Evolutionary conservation across 1,284 basidiomycete species (phyloP), one percentile per base, ranked within the genome.

Genomic region (Trichosporon sp.): DNA sequence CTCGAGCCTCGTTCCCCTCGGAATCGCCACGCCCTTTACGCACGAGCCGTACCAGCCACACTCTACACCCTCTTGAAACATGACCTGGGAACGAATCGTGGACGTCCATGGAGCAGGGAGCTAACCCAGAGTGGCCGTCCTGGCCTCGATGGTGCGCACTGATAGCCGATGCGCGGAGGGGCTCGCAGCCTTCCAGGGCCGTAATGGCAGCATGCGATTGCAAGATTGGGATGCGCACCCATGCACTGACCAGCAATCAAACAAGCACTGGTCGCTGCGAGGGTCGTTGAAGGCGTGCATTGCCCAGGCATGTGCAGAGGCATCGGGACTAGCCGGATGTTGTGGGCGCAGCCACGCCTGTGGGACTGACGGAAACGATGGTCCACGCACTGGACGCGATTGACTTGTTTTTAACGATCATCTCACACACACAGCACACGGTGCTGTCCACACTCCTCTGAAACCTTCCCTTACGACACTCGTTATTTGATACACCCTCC

Each of bases 401-500:
- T 60, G 56, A 60, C 56, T 60, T 60, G 27, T 60, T 51, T 60
- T 60, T 60, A 29, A 60, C 27, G 29, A 60, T 32, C 56, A 8
- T 15, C 29, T 60, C 56, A 32, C 56, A 60, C 56, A 60, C 56
- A 31, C 27, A 56, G 53, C 25, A 31, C 53, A 18, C 27, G 12
- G 12, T 51, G 29, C 29, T 29, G 18, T n/a, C 29, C 18, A 31
- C 56, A 32, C 27, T 32, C 56, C 27, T 31, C 56, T 31, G 56
- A 31, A 60, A 60, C 56, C 18, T 51, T 51, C 27, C 56, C 27
- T 60, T 29, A 3, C 18, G 27, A 32, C 56, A 15, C 56, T 60
- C 56, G 56, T 60, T 60, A 60, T 60, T 60, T 31, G 56, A 60
- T 31, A 60, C 56, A 60, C 56, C 56, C 56, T 60, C 56, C 56